These are phyloP conservation scores for Vaccinium myrtillus DNA, from an alignment of 148 eudicot species.

Conservation along the genomic window DNA sequence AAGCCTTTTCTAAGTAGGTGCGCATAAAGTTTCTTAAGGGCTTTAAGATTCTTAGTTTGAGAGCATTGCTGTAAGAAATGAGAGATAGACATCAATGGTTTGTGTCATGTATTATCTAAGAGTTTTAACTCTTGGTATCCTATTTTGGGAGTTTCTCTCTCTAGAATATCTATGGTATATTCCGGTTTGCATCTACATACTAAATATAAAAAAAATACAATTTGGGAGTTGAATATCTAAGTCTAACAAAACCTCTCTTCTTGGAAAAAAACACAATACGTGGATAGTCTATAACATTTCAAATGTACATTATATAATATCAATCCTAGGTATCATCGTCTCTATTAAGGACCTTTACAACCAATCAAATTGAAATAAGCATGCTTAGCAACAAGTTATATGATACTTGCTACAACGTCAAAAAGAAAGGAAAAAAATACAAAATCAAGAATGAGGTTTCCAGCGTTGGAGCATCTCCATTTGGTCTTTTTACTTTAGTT, in stretches of 20 bases:
- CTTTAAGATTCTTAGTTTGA: slow-evolving; percentile 32
- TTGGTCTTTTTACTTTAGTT: too few species aligned
- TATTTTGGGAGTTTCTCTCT: too few species aligned
- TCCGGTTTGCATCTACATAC: neutral
- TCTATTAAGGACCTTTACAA: too few species aligned
- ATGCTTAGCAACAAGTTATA: neutral
- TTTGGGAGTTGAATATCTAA: neutral
- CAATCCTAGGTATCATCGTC: too few species aligned
- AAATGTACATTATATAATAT: neutral
- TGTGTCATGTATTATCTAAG: neutral
- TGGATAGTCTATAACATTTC: neutral
- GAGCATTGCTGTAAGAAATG: slow-evolving; percentile 28
- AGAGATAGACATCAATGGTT: slow-evolving; percentile 18
- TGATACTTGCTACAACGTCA: neutral
- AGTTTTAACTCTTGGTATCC: too few species aligned
- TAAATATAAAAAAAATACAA: neutral
- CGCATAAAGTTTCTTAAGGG: slow-evolving; percentile 44
- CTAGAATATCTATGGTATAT: too few species aligned
- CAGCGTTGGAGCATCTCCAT: neutral
- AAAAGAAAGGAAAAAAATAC: neutral
- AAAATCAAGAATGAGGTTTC: neutral
- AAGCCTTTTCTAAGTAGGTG: slow-evolving; percentile 41
- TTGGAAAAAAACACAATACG: neutral
- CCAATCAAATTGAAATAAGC: neutral
- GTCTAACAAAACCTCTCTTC: neutral